phyloP scores from a whole-genome alignment of 371 early-diverging fungal genomes.

The Choanephora cucurbitarum region DNA sequence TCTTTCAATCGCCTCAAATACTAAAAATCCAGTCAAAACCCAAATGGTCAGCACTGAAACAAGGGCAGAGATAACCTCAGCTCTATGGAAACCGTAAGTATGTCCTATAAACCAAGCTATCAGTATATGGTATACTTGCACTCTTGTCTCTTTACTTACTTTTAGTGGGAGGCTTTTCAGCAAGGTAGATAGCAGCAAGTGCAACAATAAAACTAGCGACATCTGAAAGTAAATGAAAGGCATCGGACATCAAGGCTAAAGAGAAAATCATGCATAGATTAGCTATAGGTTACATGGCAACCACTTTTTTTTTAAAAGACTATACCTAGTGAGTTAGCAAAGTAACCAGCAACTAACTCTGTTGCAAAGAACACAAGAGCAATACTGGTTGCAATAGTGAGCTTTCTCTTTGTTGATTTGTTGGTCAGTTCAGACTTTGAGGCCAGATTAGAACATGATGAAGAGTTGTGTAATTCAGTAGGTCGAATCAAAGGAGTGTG shows the following conservation, averaged over 20 bases:
- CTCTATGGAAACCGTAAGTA: slow-evolving; percentile 84
- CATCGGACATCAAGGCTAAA: slow-evolving; percentile 71
- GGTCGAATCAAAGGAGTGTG: slow-evolving; percentile 9
- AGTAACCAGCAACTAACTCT: slow-evolving; percentile 70
- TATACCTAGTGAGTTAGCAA: slow-evolving; percentile 58
- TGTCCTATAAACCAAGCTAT: slow-evolving; percentile 31
- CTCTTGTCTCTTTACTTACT: slow-evolving; percentile 43
- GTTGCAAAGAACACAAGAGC: slow-evolving; percentile 67
- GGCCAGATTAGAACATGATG: slow-evolving; percentile 34
- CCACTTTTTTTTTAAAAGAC: too few relatives aligned
- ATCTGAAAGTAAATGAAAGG: slow-evolving; percentile 75
- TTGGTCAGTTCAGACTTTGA: slow-evolving; percentile 13
- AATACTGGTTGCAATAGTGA: slow-evolving; percentile 51
- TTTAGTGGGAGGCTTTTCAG: slow-evolving; percentile 69
- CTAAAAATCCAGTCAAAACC: slow-evolving; percentile 76
- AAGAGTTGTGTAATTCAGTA: slow-evolving; percentile 10
- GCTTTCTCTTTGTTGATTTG: slow-evolving; percentile 37
- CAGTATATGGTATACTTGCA: too few relatives aligned
- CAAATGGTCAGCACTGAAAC: slow-evolving; percentile 82
- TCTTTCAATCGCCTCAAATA: slow-evolving; percentile 77
- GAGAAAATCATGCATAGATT: too few relatives aligned
- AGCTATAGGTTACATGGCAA: background rate
- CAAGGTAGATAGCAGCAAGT: slow-evolving; percentile 69
- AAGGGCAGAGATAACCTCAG: slow-evolving; percentile 84
- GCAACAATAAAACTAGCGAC: slow-evolving; percentile 75